phyloP scores from a whole-genome alignment of 768 basidiomycete genomes.

The Rhodotorula taiwanensis region DNA sequence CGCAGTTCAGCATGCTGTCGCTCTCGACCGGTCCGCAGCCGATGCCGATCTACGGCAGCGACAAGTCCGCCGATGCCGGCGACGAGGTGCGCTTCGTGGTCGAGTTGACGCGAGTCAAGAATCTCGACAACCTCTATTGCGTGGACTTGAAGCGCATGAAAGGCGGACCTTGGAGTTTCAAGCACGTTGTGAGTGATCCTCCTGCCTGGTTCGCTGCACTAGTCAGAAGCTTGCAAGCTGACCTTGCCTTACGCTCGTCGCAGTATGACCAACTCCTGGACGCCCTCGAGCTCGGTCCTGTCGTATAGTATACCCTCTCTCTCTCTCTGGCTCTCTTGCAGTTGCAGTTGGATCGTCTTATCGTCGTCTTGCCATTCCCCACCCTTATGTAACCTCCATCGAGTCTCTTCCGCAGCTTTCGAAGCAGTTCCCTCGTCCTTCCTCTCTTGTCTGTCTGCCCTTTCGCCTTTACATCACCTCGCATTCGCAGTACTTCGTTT shows the following conservation, averaged over 20 bases:
- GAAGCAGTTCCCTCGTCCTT: neutral
- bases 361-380: neutral
- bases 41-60: constrained; percentile 64
- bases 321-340: neutral
- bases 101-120: constrained; percentile 82
- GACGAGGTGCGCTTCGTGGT: constrained; percentile 96
- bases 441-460: neutral
- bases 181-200: constrained; percentile 41
- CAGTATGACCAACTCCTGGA: constrained; percentile 39
- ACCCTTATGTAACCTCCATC: too few relatives aligned
- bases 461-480: constrained; percentile 1
- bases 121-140: constrained; percentile 81
- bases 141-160: constrained; percentile 87
- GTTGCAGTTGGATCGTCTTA: neutral
- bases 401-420: too few relatives aligned
- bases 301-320: neutral
- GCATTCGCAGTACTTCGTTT: too few relatives aligned
- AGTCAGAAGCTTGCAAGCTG: too few relatives aligned
- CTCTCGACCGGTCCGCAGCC: constrained; percentile 48
- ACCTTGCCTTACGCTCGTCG: neutral
- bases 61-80: constrained; percentile 66
- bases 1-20: constrained; percentile 23
- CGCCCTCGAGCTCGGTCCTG: constrained; percentile 19
- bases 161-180: constrained; percentile 55
- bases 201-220: too few relatives aligned